phyloP scores from a whole-genome alignment of 192 early-diverging fungal genomes.

The Mortierella antarctica region DNA sequence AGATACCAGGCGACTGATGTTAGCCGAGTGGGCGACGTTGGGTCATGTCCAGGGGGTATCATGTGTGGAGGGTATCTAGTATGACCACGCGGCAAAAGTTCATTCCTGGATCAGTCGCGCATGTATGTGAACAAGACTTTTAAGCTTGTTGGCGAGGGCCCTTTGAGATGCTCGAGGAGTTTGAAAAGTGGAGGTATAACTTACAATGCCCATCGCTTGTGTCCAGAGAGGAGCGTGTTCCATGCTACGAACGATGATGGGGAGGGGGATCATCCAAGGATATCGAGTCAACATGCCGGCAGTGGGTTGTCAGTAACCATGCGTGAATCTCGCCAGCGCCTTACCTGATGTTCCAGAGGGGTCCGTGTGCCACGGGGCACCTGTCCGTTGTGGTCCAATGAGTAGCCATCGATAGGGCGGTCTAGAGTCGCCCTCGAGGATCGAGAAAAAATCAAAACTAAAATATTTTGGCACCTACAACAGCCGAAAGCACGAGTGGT shows the following conservation, averaged over 20 bases:
- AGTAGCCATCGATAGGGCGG: conserved; percentile 60
- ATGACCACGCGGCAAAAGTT: background rate
- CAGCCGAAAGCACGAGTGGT: too few relatives aligned
- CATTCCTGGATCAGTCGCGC: background rate
- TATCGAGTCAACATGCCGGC: too few relatives aligned
- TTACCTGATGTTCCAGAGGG: conserved; percentile 57
- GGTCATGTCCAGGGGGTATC: conserved; percentile 51
- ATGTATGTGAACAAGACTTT: background rate
- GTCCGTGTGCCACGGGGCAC: conserved; percentile 60
- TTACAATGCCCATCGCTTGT: conserved; percentile 66
- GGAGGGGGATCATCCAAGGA: background rate
- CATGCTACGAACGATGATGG: conserved; percentile 33
- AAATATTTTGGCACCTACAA: conserved; percentile 58
- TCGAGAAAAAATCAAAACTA: conserved; percentile 48
- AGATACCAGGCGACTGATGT: conserved; percentile 60
- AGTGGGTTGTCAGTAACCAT: background rate
- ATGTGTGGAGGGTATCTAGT: conserved; percentile 54
- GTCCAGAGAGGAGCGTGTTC: conserved; percentile 58
- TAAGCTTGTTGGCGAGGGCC: too few relatives aligned
- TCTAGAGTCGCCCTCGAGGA: conserved; percentile 26
- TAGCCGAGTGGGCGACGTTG: conserved; percentile 21
- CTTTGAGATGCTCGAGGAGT: too few relatives aligned
- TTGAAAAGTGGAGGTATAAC: background rate
- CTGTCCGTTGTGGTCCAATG: conserved; percentile 57
- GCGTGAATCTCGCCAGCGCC: background rate